Evolutionary conservation across 202 grass and related monocot species (phyloP), one percentile per base, ranked within the genome.

Genomic region (Musa balbisiana): DNA sequence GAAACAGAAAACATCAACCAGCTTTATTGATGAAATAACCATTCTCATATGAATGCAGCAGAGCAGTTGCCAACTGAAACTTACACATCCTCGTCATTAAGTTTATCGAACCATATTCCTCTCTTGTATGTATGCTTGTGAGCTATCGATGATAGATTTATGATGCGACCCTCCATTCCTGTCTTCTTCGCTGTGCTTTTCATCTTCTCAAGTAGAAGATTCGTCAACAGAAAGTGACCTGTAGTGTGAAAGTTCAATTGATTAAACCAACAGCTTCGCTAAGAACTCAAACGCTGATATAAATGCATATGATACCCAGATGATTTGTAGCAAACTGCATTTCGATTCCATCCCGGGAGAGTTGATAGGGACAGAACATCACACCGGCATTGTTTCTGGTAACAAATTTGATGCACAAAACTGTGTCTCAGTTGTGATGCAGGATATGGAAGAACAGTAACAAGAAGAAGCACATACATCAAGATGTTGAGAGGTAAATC

Each of bases 261-360:
- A 43, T 43, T 43, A 43, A 43, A 43, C 33, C 33, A 43, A 8
- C 4, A 43, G 33, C 4, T 43, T 43, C 33, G 33, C 33, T 8
- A 43, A 43, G 33, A 43, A 6, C 4, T 43, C 23, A 14, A 23
- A 11, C 8, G 0, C 10, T 64, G 29, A 55, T 52, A 64, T 78
- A 43, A 52, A 79, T 10, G 4, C 9, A 52, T 53, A 71, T 25
- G 26, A 67, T 93, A 99, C 95, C 95, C 0, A 99, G 89, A 87
- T 99, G 95, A 82, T 99, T 99, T 15, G 95, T 99, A 9, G 91
- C 95, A 11, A 99, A 99, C 25, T 95, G 95, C 83, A 92, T 82
- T 59, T 99, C 95, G 8, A 99, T 78, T 62, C 92, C 91, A 84
- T 95, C 95, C 80, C 85, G 79, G 74, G 95, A 99, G 79, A 99